These are phyloP conservation scores for Melastoma malabathricum DNA, from an alignment of 345 rosid species.

Conservation along the genomic window DNA sequence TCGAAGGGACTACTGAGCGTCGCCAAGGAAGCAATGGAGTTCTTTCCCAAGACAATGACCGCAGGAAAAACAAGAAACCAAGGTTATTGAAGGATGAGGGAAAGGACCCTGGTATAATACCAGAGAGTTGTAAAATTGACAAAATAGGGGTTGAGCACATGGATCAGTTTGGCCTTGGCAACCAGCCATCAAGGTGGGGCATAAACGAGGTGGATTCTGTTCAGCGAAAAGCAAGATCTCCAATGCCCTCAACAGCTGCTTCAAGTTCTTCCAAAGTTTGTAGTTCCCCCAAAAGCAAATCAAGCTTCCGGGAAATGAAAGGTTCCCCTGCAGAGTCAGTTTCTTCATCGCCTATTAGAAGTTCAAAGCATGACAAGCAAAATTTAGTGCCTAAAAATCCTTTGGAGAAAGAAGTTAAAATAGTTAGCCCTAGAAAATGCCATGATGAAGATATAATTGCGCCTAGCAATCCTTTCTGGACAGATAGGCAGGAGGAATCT, in stretches of 20 bases:
- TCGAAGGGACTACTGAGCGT: not conserved
- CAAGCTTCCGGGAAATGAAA: constrained; percentile 20
- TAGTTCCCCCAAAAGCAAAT: constrained; percentile 21
- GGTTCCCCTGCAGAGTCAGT: constrained; percentile 44
- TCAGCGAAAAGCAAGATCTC: constrained; percentile 24
- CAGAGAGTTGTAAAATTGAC: constrained; percentile 8
- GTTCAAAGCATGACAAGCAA: constrained; percentile 8
- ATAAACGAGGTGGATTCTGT: constrained; percentile 13
- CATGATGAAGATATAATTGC: constrained; percentile 13
- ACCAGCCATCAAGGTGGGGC: too few relatives aligned
- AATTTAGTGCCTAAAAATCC: constrained; percentile 15
- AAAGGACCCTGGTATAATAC: constrained; percentile 9
- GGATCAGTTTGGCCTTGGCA: constrained; percentile 11
- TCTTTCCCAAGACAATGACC: constrained; percentile 19
- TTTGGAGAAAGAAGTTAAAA: constrained; percentile 14
- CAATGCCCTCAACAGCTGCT: constrained; percentile 23
- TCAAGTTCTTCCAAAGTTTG: constrained; percentile 61
- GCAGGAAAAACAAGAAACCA: constrained; percentile 22
- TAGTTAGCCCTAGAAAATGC: constrained; percentile 12
- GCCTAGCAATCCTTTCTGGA: constrained; percentile 23
- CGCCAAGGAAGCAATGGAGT: constrained; percentile 10
- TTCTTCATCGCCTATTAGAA: constrained; percentile 34
- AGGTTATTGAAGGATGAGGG: constrained; percentile 15
- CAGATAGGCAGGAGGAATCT: constrained; percentile 13
- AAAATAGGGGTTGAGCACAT: constrained; percentile 9